phyloP scores from a whole-genome alignment of 108 stramenopile species.

The Nitzschia palea region DNA sequence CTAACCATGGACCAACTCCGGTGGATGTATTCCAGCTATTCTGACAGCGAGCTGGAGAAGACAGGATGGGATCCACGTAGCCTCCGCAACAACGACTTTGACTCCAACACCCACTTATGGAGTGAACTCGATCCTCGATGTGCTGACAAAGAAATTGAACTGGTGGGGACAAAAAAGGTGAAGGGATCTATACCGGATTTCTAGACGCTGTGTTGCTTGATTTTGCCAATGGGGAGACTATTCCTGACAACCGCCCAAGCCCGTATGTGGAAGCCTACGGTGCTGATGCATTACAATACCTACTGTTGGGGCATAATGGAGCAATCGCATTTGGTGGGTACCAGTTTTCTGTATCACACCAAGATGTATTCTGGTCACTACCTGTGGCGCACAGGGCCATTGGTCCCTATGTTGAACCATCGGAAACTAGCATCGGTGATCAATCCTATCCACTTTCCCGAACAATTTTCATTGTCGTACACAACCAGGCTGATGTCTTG shows the following conservation, averaged over 20 bases:
- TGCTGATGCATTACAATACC: not conserved
- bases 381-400: constrained; percentile 3
- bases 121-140: constrained; percentile 24
- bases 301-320: not conserved
- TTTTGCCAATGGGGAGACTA: constrained; percentile 23
- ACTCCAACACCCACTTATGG: constrained; percentile 26
- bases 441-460: constrained; percentile 29
- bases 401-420: constrained; percentile 9
- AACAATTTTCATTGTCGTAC: constrained; percentile 25
- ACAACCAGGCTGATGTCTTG: constrained; percentile 10
- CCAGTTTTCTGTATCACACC: constrained; percentile 10
- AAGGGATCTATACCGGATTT: constrained; percentile 20
- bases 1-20: constrained; percentile 37
- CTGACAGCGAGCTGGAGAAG: constrained; percentile 12
- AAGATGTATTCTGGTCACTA: constrained; percentile 6
- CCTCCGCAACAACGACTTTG: constrained; percentile 8
- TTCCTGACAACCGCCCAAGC: constrained; percentile 9
- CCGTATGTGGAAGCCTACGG: constrained; percentile 7
- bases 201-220: constrained; percentile 1
- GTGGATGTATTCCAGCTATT: constrained; percentile 34
- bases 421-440: constrained; percentile 1
- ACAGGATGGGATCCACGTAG: constrained; percentile 25
- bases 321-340: constrained; percentile 29
- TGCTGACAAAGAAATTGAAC: constrained; percentile 14
- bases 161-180: constrained; percentile 5